These are phyloP conservation scores for Zalerion maritima DNA, from an alignment of 495 filamentous ascomycete species.

Conservation along the genomic window DNA sequence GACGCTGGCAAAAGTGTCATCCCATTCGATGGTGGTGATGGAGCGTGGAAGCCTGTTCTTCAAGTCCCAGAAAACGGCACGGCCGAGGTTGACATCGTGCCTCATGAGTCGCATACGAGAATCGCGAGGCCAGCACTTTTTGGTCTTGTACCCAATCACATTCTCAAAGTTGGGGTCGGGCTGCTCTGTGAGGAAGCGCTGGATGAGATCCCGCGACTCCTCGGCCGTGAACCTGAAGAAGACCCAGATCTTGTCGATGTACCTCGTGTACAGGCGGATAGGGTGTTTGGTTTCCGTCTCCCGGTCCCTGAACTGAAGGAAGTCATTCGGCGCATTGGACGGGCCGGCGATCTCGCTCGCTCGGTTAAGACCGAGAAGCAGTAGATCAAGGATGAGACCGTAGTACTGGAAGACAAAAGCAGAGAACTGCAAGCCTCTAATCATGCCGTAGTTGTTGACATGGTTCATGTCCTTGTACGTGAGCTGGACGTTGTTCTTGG, in stretches of 20 bases:
- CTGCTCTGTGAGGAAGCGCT: slow-evolving; percentile 94
- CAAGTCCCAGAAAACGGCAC: slow-evolving; percentile 97
- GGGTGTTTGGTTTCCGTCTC: slow-evolving; percentile 85
- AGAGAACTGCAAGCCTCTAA: slow-evolving; percentile 93
- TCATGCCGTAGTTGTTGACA: slow-evolving; percentile 96
- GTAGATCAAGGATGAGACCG: slow-evolving; percentile 83
- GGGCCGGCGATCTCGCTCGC: slow-evolving; percentile 95
- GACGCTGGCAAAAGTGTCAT: slow-evolving; percentile 97
- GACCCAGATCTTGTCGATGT: slow-evolving; percentile 98
- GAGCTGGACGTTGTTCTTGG: slow-evolving; percentile 98
- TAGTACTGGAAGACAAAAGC: slow-evolving; percentile 99
- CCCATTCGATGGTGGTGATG: slow-evolving; percentile 97
- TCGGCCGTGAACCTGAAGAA: slow-evolving; percentile 89
- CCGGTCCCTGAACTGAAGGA: slow-evolving; percentile 89
- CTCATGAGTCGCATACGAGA: slow-evolving; percentile 97
- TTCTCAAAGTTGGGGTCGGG: slow-evolving; percentile 99
- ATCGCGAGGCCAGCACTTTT: slow-evolving; percentile 98
- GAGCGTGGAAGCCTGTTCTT: slow-evolving; percentile 93
- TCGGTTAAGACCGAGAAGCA: slow-evolving; percentile 84
- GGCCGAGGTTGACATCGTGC: slow-evolving; percentile 95
- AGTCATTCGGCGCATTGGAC: slow-evolving; percentile 94
- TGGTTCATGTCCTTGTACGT: slow-evolving; percentile 99
- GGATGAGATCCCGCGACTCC: slow-evolving; percentile 89
- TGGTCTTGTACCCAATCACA: slow-evolving; percentile 96
- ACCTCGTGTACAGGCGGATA: slow-evolving; percentile 90